phyloP scores from a whole-genome alignment of 495 filamentous ascomycete species.

The Penicillium pancosmium region DNA sequence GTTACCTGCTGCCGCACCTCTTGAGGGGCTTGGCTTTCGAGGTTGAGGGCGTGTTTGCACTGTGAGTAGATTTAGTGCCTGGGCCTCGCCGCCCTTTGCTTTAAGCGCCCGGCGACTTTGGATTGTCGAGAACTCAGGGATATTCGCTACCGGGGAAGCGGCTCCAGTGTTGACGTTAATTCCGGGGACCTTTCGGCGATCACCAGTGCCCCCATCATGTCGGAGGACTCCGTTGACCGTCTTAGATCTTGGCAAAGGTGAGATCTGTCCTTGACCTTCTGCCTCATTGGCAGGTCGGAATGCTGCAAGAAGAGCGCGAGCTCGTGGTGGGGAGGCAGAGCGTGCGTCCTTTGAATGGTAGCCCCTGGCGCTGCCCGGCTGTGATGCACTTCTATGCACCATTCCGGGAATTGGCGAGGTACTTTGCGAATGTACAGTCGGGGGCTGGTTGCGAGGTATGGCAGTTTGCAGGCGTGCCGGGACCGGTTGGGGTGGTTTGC shows the following conservation, averaged over 20 bases:
- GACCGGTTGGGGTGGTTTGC: conserved; percentile 58
- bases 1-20: conserved; percentile 9
- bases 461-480: conserved; percentile 58
- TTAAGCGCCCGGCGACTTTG: conserved; percentile 42
- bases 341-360: conserved; percentile 35
- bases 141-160: conserved; percentile 10
- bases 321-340: conserved; percentile 46
- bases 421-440: conserved; percentile 27
- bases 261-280: conserved; percentile 11
- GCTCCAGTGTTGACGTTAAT: conserved; percentile 18
- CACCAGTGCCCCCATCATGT: conserved; percentile 7
- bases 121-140: conserved; percentile 27
- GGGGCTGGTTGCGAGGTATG: conserved; percentile 49
- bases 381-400: conserved; percentile 38
- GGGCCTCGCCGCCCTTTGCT: conserved; percentile 21
- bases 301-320: conserved; percentile 39
- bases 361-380: conserved; percentile 37
- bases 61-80: conserved; percentile 28
- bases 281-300: conserved; percentile 30
- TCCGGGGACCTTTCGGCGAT: conserved; percentile 23
- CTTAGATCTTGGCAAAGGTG: conserved; percentile 13
- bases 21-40: conserved; percentile 9
- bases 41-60: conserved; percentile 29
- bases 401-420: conserved; percentile 30
- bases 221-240: conserved; percentile 1